Percentiles rank a stretch among this genome's conserved stretches.
Conservation (phyloP, 164 flowering plant species). For the Umbilicus rupestris region DNA sequence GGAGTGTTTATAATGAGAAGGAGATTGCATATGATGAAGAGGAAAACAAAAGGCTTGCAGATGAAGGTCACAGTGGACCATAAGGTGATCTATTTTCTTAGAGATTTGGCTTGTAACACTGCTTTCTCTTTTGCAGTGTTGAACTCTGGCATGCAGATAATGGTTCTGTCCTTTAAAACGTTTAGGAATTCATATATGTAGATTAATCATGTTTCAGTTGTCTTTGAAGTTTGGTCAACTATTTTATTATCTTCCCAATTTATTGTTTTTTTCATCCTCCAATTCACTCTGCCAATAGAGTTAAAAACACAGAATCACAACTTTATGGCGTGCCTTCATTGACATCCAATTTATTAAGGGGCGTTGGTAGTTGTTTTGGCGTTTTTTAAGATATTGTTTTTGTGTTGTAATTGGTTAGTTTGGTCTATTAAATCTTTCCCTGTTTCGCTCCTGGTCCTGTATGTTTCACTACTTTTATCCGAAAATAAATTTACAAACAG, state of each 20-base stretch:
- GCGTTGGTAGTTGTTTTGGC: background rate
- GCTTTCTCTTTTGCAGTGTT: background rate
- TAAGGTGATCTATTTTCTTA: conserved; percentile 42
- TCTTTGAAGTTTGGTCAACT: background rate
- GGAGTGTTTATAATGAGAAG: conserved; percentile 62
- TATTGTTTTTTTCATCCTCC: background rate
- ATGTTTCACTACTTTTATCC: background rate
- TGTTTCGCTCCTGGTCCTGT: background rate
- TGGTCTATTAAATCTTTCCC: background rate
- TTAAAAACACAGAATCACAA: background rate
- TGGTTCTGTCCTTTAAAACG: background rate
- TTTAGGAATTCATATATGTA: no score
- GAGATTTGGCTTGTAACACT: background rate
- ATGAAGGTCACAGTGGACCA: conserved; percentile 70
- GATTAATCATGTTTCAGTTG: background rate
- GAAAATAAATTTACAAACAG: no score
- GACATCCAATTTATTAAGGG: background rate
- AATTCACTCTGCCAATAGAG: background rate
- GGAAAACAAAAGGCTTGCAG: conserved; percentile 44
- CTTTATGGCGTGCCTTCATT: background rate
- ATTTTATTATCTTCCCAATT: background rate
- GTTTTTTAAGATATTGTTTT: no score
- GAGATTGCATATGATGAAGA: conserved; percentile 63
- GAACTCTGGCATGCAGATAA: background rate
- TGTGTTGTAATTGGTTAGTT: background rate